These are phyloP conservation scores for Populus simonii DNA, from an alignment of 345 rosid genomes.

Conservation along the genomic window DNA sequence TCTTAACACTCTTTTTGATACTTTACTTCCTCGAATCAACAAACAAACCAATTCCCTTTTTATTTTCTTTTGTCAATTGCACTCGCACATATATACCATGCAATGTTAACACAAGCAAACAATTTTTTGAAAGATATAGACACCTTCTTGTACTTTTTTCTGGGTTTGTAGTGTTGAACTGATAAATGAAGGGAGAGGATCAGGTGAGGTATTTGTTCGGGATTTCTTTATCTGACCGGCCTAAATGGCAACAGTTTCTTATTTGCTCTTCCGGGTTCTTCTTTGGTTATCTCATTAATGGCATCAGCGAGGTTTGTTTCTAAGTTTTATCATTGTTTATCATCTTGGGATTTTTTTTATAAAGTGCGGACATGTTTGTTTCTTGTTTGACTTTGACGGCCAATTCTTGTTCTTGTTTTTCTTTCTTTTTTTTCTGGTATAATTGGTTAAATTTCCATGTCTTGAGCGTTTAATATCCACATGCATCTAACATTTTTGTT, in stretches of 20 bases:
- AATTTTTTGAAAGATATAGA: neutral
- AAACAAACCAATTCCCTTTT: neutral
- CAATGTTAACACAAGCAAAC: neutral
- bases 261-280: slow-evolving; percentile 90
- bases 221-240: slow-evolving; percentile 60
- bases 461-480: neutral
- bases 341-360: neutral
- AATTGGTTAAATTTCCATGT: neutral
- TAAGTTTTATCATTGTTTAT: neutral
- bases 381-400: neutral
- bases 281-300: slow-evolving; percentile 92
- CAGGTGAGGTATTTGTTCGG: slow-evolving; percentile 63
- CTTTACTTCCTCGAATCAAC: slow-evolving; percentile 12
- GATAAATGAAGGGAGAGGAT: slow-evolving; percentile 59
- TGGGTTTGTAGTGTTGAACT: neutral
- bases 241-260: slow-evolving; percentile 79
- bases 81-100: neutral
- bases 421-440: neutral
- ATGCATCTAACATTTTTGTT: neutral
- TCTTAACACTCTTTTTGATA: neutral
- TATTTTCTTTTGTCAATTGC: neutral
- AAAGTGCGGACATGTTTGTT: neutral
- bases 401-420: neutral
- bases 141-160: neutral
- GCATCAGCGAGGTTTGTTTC: slow-evolving; percentile 75